Conservation (phyloP, 2,329 filamentous ascomycete species). For the Podosphaera aphanis region DNA sequence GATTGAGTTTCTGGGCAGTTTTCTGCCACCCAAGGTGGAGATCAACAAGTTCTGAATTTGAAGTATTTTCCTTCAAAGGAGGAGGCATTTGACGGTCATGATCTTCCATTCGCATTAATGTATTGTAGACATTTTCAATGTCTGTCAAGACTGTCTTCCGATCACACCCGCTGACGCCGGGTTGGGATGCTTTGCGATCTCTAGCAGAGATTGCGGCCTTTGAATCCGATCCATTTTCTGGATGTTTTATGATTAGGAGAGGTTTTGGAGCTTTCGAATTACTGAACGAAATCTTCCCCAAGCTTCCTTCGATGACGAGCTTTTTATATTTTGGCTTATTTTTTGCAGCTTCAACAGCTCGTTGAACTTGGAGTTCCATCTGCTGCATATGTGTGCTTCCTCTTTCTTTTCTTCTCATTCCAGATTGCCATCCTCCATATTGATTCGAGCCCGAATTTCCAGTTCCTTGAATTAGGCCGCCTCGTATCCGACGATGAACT, state of each 20-base stretch:
- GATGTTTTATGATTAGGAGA: conserved; percentile 80
- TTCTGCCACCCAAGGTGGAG: conserved; percentile 61
- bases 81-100: conserved; percentile 63
- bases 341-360: conserved; percentile 91
- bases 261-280: conserved; percentile 95
- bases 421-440: conserved; percentile 63
- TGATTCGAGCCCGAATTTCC: conserved; percentile 86
- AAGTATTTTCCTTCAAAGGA: conserved; percentile 33
- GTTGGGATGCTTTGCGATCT: conserved; percentile 20
- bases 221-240: conserved; percentile 40
- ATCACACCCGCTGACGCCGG: conserved; percentile 37
- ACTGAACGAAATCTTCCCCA: conserved; percentile 97
- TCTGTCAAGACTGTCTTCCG: conserved; percentile 65
- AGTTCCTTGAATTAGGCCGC: conserved; percentile 70
- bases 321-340: conserved; percentile 95
- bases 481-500: conserved; percentile 83
- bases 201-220: conserved; percentile 25
- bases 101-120: conserved; percentile 83
- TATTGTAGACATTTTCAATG: conserved; percentile 72
- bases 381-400: conserved; percentile 94
- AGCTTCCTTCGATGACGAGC: conserved; percentile 79
- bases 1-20: conserved; percentile 45
- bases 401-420: conserved; percentile 49
- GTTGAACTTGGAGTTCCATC: conserved; percentile 97
- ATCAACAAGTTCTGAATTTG: conserved; percentile 45